Evolutionary conservation across 2,329 filamentous ascomycete species (phyloP), one percentile per base, ranked within the genome.

Genomic region (Epichloe uncinata): DNA sequence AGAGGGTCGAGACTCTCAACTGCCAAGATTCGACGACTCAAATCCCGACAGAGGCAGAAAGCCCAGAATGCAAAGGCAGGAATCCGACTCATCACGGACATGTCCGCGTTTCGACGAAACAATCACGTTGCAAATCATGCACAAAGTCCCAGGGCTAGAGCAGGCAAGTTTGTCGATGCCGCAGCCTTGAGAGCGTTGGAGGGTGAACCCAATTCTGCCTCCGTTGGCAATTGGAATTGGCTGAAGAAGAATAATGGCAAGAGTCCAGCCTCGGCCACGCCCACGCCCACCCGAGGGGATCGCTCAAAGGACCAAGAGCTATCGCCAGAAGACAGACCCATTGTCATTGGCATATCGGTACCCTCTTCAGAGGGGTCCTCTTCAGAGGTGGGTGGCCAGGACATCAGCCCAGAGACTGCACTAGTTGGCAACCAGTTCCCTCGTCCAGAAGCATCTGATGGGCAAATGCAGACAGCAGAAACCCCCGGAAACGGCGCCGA

Each of bases 81-180:
- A 12, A 85, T 86, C 59, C 82, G 72, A 54, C 63, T 88, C 18
- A 79, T 87, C 55, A 89, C 85, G 2, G 82, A 82, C 60, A 83
- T 87, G 70, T 69, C 78, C 53, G 69, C 64, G 53, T 71, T 71
- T 61, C 77, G 67, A 26, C 68, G 69, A 30, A 64, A 62, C 55
- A 72, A 60, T 61, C 72, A 64, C 55, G 62, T 60, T 20, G 60
- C 58, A 12, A 60, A 61, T 37, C 60, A 65, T 7, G 58, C 61
- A 48, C 62, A 56, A 45, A 59, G 59, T 7, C 57, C 61, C 1
- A 60, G 57, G 46, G 62, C 55, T 40, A 66, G 58, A 26, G 63
- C 65, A 26, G 57, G 55, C 50, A 78, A 73, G 51, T 81, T 79
- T 53, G 77, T 77, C 13, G 75, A 83, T 56, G 68, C 74, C n/a